A percentile compares a stretch with the other conserved stretches of the same genome.
Conservation (phyloP, 192 early-diverging fungal genomes). For the Borealophlyctis nickersoniae region DNA sequence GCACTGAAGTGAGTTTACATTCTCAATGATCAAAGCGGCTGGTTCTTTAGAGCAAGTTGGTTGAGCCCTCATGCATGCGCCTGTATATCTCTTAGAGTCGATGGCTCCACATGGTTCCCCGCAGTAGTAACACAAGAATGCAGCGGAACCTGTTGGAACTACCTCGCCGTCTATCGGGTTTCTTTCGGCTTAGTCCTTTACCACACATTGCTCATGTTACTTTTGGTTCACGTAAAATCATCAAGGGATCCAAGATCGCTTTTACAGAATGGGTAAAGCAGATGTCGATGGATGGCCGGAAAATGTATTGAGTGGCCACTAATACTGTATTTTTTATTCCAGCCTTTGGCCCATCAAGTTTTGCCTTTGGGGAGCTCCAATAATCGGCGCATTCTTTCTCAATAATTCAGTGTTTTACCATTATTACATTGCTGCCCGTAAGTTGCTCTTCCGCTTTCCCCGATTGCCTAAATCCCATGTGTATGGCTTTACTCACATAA, state of each 20-base stretch:
- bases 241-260: background rate
- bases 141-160: constrained; percentile 8
- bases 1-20: constrained; percentile 3
- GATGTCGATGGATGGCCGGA: background rate
- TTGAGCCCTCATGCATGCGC: background rate
- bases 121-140: constrained; percentile 7
- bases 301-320: background rate
- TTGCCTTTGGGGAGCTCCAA: constrained; percentile 59
- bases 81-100: background rate
- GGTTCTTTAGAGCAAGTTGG: background rate
- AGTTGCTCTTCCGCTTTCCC: background rate
- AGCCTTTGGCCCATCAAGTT: constrained; percentile 20
- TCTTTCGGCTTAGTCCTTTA: constrained; percentile 17
- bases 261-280: background rate
- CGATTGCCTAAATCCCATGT: background rate
- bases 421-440: constrained; percentile 48
- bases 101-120: constrained; percentile 7
- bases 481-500: background rate
- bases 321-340: background rate
- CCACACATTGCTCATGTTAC: constrained; percentile 9
- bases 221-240: constrained; percentile 12
- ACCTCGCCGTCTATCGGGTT: constrained; percentile 17
- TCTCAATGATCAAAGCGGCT: background rate
- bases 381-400: constrained; percentile 76
- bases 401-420: constrained; percentile 44